A percentile compares a stretch with the other conserved stretches of the same genome.
Evolutionary conservation across 768 basidiomycete species (phyloP).

Genomic region (Russula earlei): DNA sequence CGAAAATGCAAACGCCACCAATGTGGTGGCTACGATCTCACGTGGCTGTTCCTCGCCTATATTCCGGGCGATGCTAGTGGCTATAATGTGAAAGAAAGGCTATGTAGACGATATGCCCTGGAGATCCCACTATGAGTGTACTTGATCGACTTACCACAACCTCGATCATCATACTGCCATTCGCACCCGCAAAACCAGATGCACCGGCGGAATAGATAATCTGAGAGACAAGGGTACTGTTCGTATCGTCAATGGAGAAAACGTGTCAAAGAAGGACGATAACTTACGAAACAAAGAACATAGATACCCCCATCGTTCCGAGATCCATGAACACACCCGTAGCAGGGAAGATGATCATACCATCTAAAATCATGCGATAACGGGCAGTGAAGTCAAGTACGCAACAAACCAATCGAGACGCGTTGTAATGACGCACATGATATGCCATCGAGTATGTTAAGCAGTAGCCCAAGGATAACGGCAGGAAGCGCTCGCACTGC

Average conservation of each 20-base stretch:
- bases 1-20: slow-evolving; percentile 80
- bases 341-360: slow-evolving; percentile 93
- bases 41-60: slow-evolving; percentile 61
- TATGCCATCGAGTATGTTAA: slow-evolving; percentile 91
- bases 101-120: slow-evolving; percentile 24
- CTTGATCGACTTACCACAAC: slow-evolving; percentile 52
- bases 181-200: slow-evolving; percentile 81
- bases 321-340: slow-evolving; percentile 70
- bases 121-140: background rate
- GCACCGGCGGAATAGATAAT: slow-evolving; percentile 80
- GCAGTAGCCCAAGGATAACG: slow-evolving; percentile 69
- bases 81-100: slow-evolving; percentile 95
- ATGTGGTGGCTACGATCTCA: slow-evolving; percentile 83
- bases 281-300: slow-evolving; percentile 81
- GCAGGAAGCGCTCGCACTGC: slow-evolving; percentile 56
- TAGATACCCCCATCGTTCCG: slow-evolving; percentile 85
- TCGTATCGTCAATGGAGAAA: background rate
- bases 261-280: background rate
- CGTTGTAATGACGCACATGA: slow-evolving; percentile 49
- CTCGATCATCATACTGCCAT: slow-evolving; percentile 98
- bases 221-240: slow-evolving; percentile 68
- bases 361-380: slow-evolving; percentile 42
- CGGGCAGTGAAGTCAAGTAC: background rate
- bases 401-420: background rate
- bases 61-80: slow-evolving; percentile 58